Evolutionary conservation across 371 early-diverging fungal genomes (phyloP), one percentile per base, ranked within the genome.

Genomic region (Mortierella sp.): DNA sequence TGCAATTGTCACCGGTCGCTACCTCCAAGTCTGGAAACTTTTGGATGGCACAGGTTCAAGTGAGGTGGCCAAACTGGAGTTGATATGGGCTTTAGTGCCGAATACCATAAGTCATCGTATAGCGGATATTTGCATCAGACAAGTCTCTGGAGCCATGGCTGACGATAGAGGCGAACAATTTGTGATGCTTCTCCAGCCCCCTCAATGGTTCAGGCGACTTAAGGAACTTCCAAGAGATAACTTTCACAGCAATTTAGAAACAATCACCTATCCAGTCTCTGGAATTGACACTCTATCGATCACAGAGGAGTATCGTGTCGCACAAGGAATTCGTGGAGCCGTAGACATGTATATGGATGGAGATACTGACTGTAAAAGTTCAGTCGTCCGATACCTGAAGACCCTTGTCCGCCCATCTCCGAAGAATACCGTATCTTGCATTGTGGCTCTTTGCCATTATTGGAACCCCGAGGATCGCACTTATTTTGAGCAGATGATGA

Each of bases 1-100:
- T 28, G 51, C 51, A 0, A 7, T 67, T 1, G 53, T 67, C 10
- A 35, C 59, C 2, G 67, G 67, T 6, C 59, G 60, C 35, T 67
- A 59, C 42, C 47, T 67, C 17, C 67, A 67, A 26, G 29, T 58
- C 15, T 67, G 67, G 67, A 67, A 59, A 26, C 43, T 67, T 3
- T 2, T 40, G 23, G 35, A 47, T 10, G 23, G 43, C 15, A 13
- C 59, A 15, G 22, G 10, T 17, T 57, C 51, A 9, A 2, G 19
- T 0, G 60, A 59, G 12, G 26, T 35, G 2, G 42, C 49, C 7
- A 37, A 47, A 51, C 31, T 67, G 7, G 60, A 67, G 28, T 34
- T 59, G 1, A 9, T 67, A 3, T 67, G 67, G 67, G 59, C 47
- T 2, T 34, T 67, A 22, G 43, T 56, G 37, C 29, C 8, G 9